phyloP scores from a whole-genome alignment of 257 asterid species.

The Jasminum sambac region DNA sequence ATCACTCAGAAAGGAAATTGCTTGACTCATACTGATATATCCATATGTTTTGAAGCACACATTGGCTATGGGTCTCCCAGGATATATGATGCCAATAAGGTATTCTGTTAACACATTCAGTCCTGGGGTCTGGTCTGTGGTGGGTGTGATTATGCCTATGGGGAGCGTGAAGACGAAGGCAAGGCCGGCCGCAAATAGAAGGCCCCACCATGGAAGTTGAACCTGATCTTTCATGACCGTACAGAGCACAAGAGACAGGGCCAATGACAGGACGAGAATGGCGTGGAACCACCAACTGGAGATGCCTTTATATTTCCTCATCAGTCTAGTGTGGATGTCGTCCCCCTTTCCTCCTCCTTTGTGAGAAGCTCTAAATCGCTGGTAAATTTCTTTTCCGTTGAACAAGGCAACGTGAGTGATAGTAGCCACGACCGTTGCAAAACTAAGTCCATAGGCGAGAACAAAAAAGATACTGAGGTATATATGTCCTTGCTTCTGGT shows the following conservation, averaged over 20 bases:
- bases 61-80: conserved; percentile 83
- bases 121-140: conserved; percentile 80
- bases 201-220: conserved; percentile 91
- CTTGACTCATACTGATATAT: conserved; percentile 78
- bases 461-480: conserved; percentile 55
- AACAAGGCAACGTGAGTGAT: conserved; percentile 65
- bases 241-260: conserved; percentile 51
- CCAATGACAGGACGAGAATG: conserved; percentile 40
- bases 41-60: conserved; percentile 83
- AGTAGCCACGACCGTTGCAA: conserved; percentile 64
- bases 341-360: conserved; percentile 46
- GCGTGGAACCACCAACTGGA: conserved; percentile 75
- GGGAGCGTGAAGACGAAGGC: conserved; percentile 69
- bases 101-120: conserved; percentile 73
- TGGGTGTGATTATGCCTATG: conserved; percentile 66
- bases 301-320: conserved; percentile 62
- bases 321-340: conserved; percentile 69
- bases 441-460: conserved; percentile 56
- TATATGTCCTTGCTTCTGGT: conserved; percentile 43
- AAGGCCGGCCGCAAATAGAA: conserved; percentile 41
- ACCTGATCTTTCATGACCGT: conserved; percentile 57
- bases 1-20: conserved; percentile 67
- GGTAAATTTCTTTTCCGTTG: conserved; percentile 63
- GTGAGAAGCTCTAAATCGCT: conserved; percentile 31
- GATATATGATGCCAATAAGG: conserved; percentile 54